A percentile compares a stretch with the other conserved stretches of the same genome.
Evolutionary conservation across 1,139 yeast genomes (phyloP).

Genomic region (Diutina rugosa): DNA sequence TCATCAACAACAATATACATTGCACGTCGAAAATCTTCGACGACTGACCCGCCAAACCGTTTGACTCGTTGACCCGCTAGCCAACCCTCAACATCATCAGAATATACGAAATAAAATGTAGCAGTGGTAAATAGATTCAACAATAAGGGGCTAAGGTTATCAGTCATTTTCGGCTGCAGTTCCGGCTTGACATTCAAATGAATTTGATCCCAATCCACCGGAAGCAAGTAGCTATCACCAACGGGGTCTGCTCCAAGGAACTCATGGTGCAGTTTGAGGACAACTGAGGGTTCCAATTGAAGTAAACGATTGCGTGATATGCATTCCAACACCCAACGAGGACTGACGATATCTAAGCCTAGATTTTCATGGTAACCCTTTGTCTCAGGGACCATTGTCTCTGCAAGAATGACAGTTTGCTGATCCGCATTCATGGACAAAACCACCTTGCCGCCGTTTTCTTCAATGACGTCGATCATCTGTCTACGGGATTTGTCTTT

Average conservation of each 20-base stretch:
- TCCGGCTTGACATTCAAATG: neutral
- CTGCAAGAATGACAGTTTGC: conserved; percentile 9
- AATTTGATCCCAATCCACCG: neutral
- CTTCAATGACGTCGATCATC: conserved; percentile 23
- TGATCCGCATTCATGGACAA: conserved; percentile 8
- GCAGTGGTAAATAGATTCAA: conserved; percentile 12
- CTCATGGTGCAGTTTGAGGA: conserved; percentile 12
- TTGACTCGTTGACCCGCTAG: conserved; percentile 12
- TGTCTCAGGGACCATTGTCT: conserved; percentile 10
- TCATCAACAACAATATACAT: neutral
- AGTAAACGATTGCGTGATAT: conserved; percentile 28
- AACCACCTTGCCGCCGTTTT: conserved; percentile 35
- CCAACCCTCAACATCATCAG: conserved; percentile 3
- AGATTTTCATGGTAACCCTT: conserved; percentile 20
- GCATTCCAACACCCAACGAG: conserved; percentile 66
- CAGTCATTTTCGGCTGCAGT: neutral
- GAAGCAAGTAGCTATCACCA: neutral
- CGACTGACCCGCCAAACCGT: conserved; percentile 20
- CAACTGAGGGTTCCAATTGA: conserved; percentile 46
- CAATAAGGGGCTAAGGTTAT: neutral
- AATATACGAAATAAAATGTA: conserved; percentile 12
- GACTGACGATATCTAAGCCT: conserved; percentile 50
- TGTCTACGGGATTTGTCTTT: conserved; percentile 5
- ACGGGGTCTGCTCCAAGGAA: neutral
- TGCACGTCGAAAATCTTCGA: conserved; percentile 4